Conservation (phyloP, 768 basidiomycete genomes). For the Trametes meyenii region DNA sequence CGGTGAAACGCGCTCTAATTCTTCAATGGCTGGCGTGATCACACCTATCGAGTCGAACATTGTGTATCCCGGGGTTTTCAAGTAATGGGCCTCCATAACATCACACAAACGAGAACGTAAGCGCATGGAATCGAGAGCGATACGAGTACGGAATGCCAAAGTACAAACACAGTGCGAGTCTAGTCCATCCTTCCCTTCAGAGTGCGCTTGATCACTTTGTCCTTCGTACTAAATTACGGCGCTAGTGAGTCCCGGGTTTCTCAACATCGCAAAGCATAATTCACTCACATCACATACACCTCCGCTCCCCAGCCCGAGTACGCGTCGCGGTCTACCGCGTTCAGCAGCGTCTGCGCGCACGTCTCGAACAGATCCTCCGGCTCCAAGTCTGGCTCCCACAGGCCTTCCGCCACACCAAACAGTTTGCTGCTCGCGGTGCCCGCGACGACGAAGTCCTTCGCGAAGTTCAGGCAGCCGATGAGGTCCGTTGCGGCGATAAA, state of each 20-base stretch:
- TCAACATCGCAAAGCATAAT: neutral
- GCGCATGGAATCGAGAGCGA: neutral
- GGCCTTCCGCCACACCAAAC: constrained; percentile 95
- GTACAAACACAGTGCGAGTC: constrained; percentile 19
- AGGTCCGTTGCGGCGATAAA: constrained; percentile 96
- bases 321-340: constrained; percentile 94
- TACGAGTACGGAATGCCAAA: constrained; percentile 14
- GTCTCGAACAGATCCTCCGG: constrained; percentile 98
- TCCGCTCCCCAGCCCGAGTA: constrained; percentile 96
- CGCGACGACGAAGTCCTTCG: constrained; percentile 95
- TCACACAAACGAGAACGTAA: no score
- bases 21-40: no score
- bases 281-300: constrained; percentile 90
- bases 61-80: no score
- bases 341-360: constrained; percentile 93
- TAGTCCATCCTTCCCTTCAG: constrained; percentile 58
- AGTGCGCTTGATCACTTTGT: constrained; percentile 57
- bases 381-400: constrained; percentile 97
- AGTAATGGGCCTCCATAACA: no score
- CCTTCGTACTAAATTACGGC: constrained; percentile 40
- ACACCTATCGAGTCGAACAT: no score
- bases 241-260: neutral
- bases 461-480: constrained; percentile 91
- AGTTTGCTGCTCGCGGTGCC: constrained; percentile 92
- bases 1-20: no score